These are phyloP conservation scores for Chaetoscypha palmicola DNA, from an alignment of 2,329 filamentous ascomycete species.

Conservation along the genomic window DNA sequence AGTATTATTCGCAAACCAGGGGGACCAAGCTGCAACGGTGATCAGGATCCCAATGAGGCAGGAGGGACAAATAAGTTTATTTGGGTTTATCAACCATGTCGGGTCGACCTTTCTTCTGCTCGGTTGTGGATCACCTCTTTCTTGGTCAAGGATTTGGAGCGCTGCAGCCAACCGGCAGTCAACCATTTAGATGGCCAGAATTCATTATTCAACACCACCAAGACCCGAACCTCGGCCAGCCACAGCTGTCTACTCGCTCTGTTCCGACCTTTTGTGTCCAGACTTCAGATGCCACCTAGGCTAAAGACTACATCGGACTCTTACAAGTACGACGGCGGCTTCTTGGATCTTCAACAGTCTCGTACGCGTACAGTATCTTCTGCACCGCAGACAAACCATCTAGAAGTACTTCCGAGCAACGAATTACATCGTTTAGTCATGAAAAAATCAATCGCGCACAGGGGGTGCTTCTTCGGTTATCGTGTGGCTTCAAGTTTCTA, in stretches of 20 bases:
- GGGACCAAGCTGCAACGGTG: too few relatives aligned
- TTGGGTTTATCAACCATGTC: neutral
- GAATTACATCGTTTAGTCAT: neutral
- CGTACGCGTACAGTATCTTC: neutral
- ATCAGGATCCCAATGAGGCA: neutral
- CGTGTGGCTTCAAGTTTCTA: too few relatives aligned
- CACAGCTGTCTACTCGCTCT: neutral
- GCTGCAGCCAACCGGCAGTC: neutral
- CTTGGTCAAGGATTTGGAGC: neutral
- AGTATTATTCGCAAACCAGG: too few relatives aligned
- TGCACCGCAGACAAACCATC: neutral
- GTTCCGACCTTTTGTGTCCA: too few relatives aligned
- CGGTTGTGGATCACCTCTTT: neutral
- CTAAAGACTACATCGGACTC: neutral
- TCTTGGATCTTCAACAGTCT: neutral
- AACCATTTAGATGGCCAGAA: neutral
- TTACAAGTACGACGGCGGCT: too few relatives aligned
- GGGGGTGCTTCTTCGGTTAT: too few relatives aligned
- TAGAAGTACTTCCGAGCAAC: neutral
- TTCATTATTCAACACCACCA: neutral
- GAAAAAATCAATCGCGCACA: neutral
- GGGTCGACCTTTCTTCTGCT: neutral
- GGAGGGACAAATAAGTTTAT: neutral
- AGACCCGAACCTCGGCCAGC: neutral
- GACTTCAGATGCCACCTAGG: neutral